A percentile compares a stretch with the other conserved stretches of the same genome.
phyloP scores from a whole-genome alignment of 176 grass and related monocot species.

The Oryza officinalis region DNA sequence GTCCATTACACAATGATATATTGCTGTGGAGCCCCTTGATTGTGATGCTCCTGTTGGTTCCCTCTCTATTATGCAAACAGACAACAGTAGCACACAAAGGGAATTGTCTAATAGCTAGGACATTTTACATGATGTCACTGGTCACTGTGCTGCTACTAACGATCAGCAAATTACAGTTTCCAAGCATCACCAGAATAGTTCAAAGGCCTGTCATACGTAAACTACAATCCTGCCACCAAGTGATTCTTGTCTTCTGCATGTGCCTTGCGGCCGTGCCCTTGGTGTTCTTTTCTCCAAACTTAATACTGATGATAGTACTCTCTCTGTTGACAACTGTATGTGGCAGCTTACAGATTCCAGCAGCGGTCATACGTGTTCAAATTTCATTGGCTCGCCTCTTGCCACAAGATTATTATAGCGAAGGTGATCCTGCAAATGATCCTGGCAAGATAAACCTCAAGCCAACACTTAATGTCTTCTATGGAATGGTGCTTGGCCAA shows the following conservation, averaged over 20 bases:
- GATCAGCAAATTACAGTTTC: neutral
- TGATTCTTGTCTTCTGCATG: neutral
- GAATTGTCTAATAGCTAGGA: neutral
- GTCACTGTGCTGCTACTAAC: neutral
- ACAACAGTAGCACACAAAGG: neutral
- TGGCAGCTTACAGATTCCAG: conserved; percentile 1
- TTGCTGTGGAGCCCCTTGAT: neutral
- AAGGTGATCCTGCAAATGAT: neutral
- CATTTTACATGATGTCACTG: neutral
- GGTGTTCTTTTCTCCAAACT: neutral
- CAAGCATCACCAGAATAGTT: neutral
- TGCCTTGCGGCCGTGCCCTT: neutral
- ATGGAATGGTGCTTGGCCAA: neutral
- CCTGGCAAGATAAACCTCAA: neutral
- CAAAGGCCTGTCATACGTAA: neutral
- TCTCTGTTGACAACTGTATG: neutral
- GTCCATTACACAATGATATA: neutral
- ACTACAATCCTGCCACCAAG: neutral
- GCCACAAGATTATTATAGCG: neutral
- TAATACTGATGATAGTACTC: no score
- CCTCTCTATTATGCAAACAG: neutral
- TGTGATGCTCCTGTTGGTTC: neutral
- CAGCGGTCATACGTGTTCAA: neutral
- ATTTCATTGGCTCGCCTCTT: neutral
- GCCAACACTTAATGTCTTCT: neutral